Conservation (phyloP, 495 filamentous ascomycete species). For the Chaetomium fimeti region DNA sequence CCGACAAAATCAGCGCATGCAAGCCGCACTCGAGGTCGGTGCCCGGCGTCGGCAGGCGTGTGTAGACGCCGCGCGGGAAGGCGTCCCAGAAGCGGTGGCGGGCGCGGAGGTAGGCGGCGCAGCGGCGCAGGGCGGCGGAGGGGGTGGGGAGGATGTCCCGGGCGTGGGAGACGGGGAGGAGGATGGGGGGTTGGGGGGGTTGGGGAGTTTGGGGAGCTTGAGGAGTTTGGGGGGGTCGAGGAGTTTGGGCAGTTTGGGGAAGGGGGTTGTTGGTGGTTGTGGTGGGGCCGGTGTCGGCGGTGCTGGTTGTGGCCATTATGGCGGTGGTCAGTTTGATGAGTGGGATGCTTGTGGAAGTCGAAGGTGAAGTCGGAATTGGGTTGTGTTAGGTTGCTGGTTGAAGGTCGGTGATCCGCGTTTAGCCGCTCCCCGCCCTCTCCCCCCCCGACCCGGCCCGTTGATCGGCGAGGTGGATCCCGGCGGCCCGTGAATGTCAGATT, state of each 20-base stretch:
- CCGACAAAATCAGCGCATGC: conserved; percentile 21
- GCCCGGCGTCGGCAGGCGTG: conserved; percentile 23
- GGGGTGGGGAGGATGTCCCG: conserved; percentile 26
- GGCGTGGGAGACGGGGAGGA: conserved; percentile 8
- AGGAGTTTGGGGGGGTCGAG: too few relatives aligned
- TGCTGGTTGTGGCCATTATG: not conserved
- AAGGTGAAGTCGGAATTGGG: not conserved
- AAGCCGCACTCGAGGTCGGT: conserved; percentile 27
- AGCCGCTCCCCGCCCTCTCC: too few relatives aligned
- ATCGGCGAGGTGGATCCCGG: conserved; percentile 8
- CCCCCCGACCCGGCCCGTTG: not conserved
- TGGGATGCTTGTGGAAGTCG: not conserved
- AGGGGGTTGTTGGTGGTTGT: not conserved
- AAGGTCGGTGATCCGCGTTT: not conserved
- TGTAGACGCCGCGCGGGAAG: conserved; percentile 23
- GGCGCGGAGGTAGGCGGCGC: conserved; percentile 23
- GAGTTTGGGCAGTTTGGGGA: not conserved
- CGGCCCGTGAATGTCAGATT: not conserved
- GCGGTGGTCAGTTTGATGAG: not conserved
- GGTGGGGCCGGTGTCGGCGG: not conserved
- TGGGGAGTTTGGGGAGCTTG: not conserved
- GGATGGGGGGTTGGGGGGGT: not conserved
- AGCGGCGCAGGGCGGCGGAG: conserved; percentile 10
- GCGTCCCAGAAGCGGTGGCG: conserved; percentile 27
- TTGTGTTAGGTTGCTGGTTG: not conserved